Conservation (phyloP, 495 filamentous ascomycete species). For the Podospora tetraspora region DNA sequence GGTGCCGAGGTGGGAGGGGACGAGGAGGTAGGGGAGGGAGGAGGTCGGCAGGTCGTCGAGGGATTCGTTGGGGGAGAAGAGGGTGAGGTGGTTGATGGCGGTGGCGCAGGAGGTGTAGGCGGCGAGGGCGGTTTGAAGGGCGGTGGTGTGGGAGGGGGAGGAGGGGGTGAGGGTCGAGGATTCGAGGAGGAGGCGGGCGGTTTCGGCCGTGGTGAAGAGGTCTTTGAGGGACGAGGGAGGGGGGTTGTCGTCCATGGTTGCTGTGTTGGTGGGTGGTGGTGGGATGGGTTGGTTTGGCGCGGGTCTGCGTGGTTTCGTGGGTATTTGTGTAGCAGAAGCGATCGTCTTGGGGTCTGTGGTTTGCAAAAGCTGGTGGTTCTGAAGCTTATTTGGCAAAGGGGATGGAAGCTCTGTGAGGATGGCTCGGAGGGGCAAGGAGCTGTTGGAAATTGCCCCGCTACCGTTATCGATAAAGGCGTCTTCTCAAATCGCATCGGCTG, state of each 20-base stretch:
- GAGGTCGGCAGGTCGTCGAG: conserved; percentile 81
- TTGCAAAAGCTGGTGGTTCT: neutral
- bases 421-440: neutral
- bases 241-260: conserved; percentile 26
- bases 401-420: neutral
- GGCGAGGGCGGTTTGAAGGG: conserved; percentile 59
- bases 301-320: neutral
- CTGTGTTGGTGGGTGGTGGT: neutral
- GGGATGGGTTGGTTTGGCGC: neutral
- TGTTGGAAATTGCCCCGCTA: neutral
- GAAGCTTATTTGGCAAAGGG: neutral
- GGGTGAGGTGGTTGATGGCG: conserved; percentile 60
- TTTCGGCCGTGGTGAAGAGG: conserved; percentile 52
- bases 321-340: conserved; percentile 2
- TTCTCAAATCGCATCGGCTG: neutral
- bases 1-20: conserved; percentile 31
- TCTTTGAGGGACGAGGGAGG: conserved; percentile 37
- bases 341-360: neutral
- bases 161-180: conserved; percentile 42
- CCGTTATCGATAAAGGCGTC: neutral
- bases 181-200: conserved; percentile 34
- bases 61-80: conserved; percentile 88
- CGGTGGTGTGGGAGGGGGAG: conserved; percentile 58
- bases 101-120: conserved; percentile 67
- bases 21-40: conserved; percentile 65